Percentiles rank a stretch among this genome's conserved stretches.
phyloP scores from a whole-genome alignment of 805 yeast genomes.

The Grigorovia transvaalensis region DNA sequence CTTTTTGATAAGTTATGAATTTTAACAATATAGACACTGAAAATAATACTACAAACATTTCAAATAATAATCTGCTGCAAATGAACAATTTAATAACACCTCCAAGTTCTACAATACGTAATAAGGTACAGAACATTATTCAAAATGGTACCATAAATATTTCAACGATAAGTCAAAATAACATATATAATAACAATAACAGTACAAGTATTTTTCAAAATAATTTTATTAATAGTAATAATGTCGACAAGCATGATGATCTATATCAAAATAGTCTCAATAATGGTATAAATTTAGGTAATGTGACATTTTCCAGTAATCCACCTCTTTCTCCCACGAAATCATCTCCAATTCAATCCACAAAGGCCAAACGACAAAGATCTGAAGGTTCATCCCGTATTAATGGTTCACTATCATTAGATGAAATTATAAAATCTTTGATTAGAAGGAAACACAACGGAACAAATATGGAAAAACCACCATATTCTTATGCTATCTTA shows the following conservation, averaged over 20 bases:
- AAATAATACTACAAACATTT: not conserved
- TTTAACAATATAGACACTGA: not conserved
- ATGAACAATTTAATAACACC: slow-evolving; percentile 18
- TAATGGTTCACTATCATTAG: slow-evolving; percentile 22
- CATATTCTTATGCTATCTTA: slow-evolving; percentile 85
- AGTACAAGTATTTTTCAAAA: not conserved
- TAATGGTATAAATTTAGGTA: not conserved
- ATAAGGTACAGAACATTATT: not conserved
- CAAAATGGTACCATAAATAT: not conserved
- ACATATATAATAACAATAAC: not conserved
- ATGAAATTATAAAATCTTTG: slow-evolving; percentile 21
- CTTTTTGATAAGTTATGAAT: not conserved
- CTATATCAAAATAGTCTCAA: not conserved
- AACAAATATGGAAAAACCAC: slow-evolving; percentile 51
- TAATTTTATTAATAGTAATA: not conserved
- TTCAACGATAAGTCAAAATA: not conserved
- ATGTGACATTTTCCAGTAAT: not conserved
- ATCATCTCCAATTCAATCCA: slow-evolving; percentile 25
- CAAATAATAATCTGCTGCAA: not conserved
- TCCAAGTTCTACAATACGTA: slow-evolving; percentile 21
- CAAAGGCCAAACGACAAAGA: slow-evolving; percentile 21
- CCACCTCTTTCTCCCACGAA: slow-evolving; percentile 24
- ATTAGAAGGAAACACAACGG: slow-evolving; percentile 11
- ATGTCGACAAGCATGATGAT: not conserved
- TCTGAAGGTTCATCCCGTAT: slow-evolving; percentile 22